Evolutionary conservation across 768 basidiomycete genomes (phyloP).

Genomic region (Termitomyces titanicus): DNA sequence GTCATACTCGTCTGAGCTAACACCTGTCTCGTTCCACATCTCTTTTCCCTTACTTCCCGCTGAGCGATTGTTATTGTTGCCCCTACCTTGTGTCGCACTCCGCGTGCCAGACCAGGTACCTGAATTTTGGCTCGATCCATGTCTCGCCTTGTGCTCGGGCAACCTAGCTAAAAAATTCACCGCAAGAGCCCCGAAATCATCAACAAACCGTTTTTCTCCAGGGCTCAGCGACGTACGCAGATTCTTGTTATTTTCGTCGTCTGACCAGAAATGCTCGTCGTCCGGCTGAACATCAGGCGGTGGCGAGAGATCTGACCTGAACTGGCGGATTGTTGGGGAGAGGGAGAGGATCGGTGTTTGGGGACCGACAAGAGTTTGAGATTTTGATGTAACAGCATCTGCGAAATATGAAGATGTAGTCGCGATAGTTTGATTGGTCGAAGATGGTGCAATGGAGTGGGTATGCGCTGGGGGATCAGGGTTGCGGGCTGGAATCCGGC

Average conservation of each 20-base stretch:
- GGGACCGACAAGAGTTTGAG: slow-evolving; percentile 6
- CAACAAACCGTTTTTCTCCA: neutral
- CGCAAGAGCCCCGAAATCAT: neutral
- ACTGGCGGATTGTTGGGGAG: slow-evolving; percentile 15
- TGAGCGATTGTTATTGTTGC: neutral
- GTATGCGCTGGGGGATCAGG: neutral
- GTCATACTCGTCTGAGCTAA: slow-evolving; percentile 16
- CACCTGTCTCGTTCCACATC: neutral
- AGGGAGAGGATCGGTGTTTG: slow-evolving; percentile 12
- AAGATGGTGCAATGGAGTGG: neutral
- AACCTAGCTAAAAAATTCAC: slow-evolving; percentile 7
- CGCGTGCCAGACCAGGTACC: neutral
- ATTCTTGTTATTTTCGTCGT: slow-evolving; percentile 6
- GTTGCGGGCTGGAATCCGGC: slow-evolving; percentile 26
- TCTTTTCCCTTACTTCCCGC: slow-evolving; percentile 1
- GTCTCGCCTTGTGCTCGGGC: neutral
- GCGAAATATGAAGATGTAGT: slow-evolving; percentile 18
- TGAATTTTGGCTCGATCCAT: neutral
- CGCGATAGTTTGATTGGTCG: neutral
- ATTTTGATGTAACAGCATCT: neutral
- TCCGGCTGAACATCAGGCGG: slow-evolving; percentile 10
- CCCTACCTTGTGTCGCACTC: neutral
- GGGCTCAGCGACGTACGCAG: slow-evolving; percentile 7
- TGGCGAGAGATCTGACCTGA: slow-evolving; percentile 1
- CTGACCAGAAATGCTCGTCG: slow-evolving; percentile 16